Evolutionary conservation across 192 early-diverging fungal genomes (phyloP), one percentile per base, ranked within the genome.

Genomic region (Spinellus fusiger): DNA sequence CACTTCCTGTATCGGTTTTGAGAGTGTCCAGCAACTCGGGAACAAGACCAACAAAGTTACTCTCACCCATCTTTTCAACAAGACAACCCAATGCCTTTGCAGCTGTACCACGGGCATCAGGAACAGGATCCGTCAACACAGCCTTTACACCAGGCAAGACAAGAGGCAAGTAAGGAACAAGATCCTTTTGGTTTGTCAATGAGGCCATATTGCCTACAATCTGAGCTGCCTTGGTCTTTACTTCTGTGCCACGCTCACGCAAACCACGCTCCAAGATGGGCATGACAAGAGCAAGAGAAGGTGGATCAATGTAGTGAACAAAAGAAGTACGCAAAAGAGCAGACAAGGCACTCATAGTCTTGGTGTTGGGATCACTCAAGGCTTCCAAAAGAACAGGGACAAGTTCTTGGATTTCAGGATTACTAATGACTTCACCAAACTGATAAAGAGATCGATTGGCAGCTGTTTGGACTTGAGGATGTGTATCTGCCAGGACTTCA

Each of bases 161-260:
- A 29, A 77, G 68, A 18, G 65, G 70, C 6, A 99, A 67, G 68
- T 99, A 98, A 5, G 94, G 93, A n/a, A 92, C 73, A 67, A 99
- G 73, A 57, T 99, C 97, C 63, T 87, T 86, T 48, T 86, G 83
- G 59, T 96, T 93, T 0, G 97, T 98, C 32, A 99, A 77, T 28
- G 89, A 84, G 1, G 95, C 89, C 97, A 99, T 98, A 58, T 94
- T 95, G 26, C 97, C 97, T 69, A 98, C 93, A 69, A 99, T 98
- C 78, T 99, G 95, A 12, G 97, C 92, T 16, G 95, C 90, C 51
- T 87, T 89, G 68, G 92, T 96, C 82, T 98, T 98, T 59, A 89
- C 88, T 34, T 93, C 85, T 7, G 95, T 93, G 23, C 79, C 77
- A 55, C 97, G 86, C 52, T 92, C 92, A 27, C 84, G 82, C 77